Conservation (phyloP, 148 eudicot genomes). For the Mesembryanthemum crystallinum region DNA sequence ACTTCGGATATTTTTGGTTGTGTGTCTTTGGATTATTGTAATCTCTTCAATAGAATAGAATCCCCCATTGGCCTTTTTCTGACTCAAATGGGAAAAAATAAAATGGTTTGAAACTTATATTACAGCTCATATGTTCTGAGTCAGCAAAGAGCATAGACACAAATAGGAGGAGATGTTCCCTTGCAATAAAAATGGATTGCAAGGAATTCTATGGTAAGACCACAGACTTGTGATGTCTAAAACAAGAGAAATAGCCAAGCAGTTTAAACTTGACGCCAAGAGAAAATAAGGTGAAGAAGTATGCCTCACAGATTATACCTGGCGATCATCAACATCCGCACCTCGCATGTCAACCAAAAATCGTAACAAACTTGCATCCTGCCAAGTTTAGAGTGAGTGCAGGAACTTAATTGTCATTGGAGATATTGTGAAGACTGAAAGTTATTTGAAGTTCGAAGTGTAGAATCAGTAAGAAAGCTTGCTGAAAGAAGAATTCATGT, state of each 20-base stretch:
- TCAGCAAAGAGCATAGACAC: background rate
- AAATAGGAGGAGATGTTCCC: background rate
- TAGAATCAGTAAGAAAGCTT: conserved; percentile 5
- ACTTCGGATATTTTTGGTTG: too few relatives aligned
- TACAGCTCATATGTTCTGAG: background rate
- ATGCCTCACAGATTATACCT: conserved; percentile 43
- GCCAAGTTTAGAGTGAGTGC: conserved; percentile 35
- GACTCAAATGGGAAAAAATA: too few relatives aligned
- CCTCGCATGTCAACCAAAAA: conserved; percentile 98
- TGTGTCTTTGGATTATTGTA: too few relatives aligned
- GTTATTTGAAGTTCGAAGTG: background rate
- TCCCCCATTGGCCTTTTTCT: too few relatives aligned
- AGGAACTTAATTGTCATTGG: background rate
- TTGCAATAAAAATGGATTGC: conserved; percentile 6
- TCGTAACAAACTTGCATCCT: conserved; percentile 97
- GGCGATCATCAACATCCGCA: conserved; percentile 94
- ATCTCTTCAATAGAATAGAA: too few relatives aligned
- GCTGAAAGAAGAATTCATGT: conserved; percentile 11
- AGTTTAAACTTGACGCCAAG: too few relatives aligned
- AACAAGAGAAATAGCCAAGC: background rate
- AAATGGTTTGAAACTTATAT: too few relatives aligned
- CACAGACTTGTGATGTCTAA: background rate
- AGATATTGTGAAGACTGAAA: background rate
- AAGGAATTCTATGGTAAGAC: background rate
- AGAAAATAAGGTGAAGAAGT: background rate